A percentile compares a stretch with the other conserved stretches of the same genome.
Conservation (phyloP, 306 rosid genomes). For the Trichosanthes truncata region DNA sequence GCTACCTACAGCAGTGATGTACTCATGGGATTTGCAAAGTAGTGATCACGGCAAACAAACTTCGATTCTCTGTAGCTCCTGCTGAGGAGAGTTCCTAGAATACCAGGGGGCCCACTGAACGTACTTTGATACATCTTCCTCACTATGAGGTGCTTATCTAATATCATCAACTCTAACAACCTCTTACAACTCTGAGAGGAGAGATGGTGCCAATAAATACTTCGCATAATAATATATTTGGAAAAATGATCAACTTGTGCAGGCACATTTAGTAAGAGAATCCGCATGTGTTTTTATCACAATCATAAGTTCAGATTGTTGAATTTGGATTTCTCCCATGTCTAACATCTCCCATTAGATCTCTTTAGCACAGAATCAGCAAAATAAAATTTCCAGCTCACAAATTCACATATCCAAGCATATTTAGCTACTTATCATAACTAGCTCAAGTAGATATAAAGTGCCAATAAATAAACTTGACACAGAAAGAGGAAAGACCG, state of each 20-base stretch:
- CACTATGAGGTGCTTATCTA: slow-evolving; percentile 56
- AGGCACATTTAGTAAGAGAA: background rate
- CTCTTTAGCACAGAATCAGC: background rate
- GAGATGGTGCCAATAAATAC: background rate
- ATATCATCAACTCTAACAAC: slow-evolving; percentile 66
- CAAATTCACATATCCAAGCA: background rate
- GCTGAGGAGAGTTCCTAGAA: slow-evolving; percentile 43
- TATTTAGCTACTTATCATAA: background rate
- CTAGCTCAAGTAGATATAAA: background rate
- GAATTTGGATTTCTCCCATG: background rate
- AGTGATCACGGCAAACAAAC: slow-evolving; percentile 47
- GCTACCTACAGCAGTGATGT: slow-evolving; percentile 44
- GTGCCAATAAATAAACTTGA: background rate
- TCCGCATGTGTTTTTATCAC: background rate
- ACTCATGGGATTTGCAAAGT: slow-evolving; percentile 75
- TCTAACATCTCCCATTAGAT: background rate
- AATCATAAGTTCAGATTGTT: background rate
- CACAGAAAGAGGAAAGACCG: background rate
- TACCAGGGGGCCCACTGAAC: slow-evolving; percentile 32
- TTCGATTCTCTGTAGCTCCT: slow-evolving; percentile 30
- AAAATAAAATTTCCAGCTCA: background rate
- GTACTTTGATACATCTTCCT: slow-evolving; percentile 65
- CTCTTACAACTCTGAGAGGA: slow-evolving; percentile 63
- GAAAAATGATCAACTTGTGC: background rate
- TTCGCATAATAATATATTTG: background rate